A percentile compares a stretch with the other conserved stretches of the same genome.
These are phyloP conservation scores for Aspergillus avenaceus DNA, from an alignment of 495 filamentous ascomycete species.

Conservation along the genomic window DNA sequence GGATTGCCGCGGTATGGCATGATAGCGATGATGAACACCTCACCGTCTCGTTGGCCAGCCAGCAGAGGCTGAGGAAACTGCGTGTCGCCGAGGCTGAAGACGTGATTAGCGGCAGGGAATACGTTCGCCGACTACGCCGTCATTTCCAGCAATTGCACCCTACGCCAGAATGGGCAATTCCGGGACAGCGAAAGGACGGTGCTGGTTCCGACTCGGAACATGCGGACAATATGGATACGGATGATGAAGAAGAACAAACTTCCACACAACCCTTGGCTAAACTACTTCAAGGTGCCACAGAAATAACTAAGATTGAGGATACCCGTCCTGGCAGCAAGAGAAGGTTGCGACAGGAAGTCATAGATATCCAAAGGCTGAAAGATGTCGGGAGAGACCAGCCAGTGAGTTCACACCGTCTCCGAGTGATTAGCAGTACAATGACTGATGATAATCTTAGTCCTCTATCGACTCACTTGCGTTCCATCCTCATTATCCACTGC, in stretches of 20 bases:
- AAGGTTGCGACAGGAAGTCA: slow-evolving; percentile 76
- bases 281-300: slow-evolving; percentile 66
- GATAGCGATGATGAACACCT: slow-evolving; percentile 94
- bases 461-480: slow-evolving; percentile 80
- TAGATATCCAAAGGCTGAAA: slow-evolving; percentile 75
- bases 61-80: slow-evolving; percentile 72
- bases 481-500: slow-evolving; percentile 81
- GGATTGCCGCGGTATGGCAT: slow-evolving; percentile 65
- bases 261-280: slow-evolving; percentile 73
- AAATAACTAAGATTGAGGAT: slow-evolving; percentile 46
- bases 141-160: slow-evolving; percentile 82
- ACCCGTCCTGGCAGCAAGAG: slow-evolving; percentile 39
- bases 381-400: slow-evolving; percentile 58
- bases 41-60: slow-evolving; percentile 71
- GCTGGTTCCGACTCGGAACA: slow-evolving; percentile 39
- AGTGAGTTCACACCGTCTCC: slow-evolving; percentile 34
- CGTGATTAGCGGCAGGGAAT: slow-evolving; percentile 79
- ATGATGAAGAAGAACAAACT: slow-evolving; percentile 59
- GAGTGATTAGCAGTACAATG: background rate
- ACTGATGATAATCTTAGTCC: slow-evolving; percentile 48
- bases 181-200: slow-evolving; percentile 46
- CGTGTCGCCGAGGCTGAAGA: slow-evolving; percentile 78
- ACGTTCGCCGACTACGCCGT: slow-evolving; percentile 68
- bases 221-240: slow-evolving; percentile 46
- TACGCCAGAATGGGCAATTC: slow-evolving; percentile 70